A percentile compares a stretch with the other conserved stretches of the same genome.
Conservation (phyloP, 2,329 filamentous ascomycete genomes). For the Westerdykella aurantiaca region DNA sequence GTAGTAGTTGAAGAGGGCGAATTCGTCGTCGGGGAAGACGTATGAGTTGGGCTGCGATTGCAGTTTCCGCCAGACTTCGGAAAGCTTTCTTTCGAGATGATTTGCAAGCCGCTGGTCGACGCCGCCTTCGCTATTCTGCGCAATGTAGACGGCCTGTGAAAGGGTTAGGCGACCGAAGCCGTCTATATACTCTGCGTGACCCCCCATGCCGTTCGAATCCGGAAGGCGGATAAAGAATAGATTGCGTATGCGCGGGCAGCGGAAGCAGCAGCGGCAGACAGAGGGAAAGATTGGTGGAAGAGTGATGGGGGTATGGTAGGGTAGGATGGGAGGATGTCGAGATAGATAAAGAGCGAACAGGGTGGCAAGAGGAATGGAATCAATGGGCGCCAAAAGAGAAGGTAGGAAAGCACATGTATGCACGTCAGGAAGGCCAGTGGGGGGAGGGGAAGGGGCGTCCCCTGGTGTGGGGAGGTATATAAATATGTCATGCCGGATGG, state of each 20-base stretch:
- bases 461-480: conserved; percentile 27
- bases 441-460: conserved; percentile 11
- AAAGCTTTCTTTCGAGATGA: conserved; percentile 56
- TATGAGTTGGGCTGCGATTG: conserved; percentile 61
- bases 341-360: conserved; percentile 1
- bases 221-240: conserved; percentile 15
- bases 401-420: conserved; percentile 1
- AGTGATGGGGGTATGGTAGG: neutral
- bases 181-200: conserved; percentile 36
- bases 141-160: conserved; percentile 66
- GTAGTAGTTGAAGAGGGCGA: conserved; percentile 82
- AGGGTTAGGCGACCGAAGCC: conserved; percentile 47
- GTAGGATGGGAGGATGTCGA: neutral
- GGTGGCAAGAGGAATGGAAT: conserved; percentile 1
- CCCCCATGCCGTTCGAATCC: conserved; percentile 33
- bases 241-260: conserved; percentile 13
- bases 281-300: conserved; percentile 14
- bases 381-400: conserved; percentile 1
- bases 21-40: conserved; percentile 70
- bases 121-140: conserved; percentile 65
- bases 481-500: conserved; percentile 15
- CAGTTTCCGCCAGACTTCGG: conserved; percentile 63
- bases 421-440: conserved; percentile 7
- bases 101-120: conserved; percentile 57
- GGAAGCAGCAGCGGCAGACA: neutral